Percentiles rank a stretch among this genome's conserved stretches.
phyloP scores from a whole-genome alignment of 257 asterid genomes.

The Striga asiatica region DNA sequence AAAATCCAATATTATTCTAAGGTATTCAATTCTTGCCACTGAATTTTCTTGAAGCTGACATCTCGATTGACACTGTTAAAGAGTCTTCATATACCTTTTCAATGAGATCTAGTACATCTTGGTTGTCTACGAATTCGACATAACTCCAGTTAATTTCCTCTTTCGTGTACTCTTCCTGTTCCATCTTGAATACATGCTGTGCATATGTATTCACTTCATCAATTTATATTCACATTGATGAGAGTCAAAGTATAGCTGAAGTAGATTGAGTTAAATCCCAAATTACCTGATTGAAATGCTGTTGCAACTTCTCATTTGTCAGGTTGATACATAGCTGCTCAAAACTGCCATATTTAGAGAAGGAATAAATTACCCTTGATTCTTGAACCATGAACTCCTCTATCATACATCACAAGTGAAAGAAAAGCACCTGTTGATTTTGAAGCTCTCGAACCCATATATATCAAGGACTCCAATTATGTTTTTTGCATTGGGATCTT shows the following conservation, averaged over 20 bases:
- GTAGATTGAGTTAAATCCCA: conserved; percentile 5
- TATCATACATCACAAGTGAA: conserved; percentile 2
- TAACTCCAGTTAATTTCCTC: conserved; percentile 97
- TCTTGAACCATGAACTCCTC: neutral
- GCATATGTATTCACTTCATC: neutral
- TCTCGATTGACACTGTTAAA: neutral
- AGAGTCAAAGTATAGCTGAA: conserved; percentile 12
- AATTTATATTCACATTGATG: neutral
- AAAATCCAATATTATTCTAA: conserved; percentile 1
- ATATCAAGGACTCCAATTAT: conserved; percentile 93
- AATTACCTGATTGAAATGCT: conserved; percentile 89
- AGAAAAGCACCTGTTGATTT: conserved; percentile 57
- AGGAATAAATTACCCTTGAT: conserved; percentile 17
- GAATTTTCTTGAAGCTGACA: conserved; percentile 8
- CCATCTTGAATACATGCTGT: conserved; percentile 99
- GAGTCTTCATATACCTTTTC: conserved; percentile 54
- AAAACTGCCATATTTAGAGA: conserved; percentile 34
- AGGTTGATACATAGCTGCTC: conserved; percentile 90
- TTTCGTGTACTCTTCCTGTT: conserved; percentile 86
- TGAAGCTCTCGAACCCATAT: conserved; percentile 93
- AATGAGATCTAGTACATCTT: conserved; percentile 87
- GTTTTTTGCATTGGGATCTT: conserved; percentile 78
- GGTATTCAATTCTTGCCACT: neutral
- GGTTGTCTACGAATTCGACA: conserved; percentile 90
- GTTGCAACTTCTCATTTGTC: conserved; percentile 96